Evolutionary conservation across 768 basidiomycete species (phyloP).

Genomic region (Rhodotorula paludigena): DNA sequence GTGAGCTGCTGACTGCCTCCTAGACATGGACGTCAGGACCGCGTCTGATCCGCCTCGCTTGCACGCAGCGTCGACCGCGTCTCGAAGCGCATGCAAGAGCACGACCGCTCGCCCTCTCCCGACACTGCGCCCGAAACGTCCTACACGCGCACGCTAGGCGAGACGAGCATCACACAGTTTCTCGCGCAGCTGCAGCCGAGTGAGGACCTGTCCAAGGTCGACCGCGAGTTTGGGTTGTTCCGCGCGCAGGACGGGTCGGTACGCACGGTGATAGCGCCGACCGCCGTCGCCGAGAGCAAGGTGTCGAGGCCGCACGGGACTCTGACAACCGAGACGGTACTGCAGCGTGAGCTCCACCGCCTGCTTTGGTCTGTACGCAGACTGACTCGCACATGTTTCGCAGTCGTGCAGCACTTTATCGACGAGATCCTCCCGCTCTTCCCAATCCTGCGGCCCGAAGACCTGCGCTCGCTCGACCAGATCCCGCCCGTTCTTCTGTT

Average conservation of each 20-base stretch:
- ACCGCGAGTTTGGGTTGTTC: background rate
- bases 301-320: background rate
- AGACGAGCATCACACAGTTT: background rate
- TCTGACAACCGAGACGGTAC: background rate
- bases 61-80: background rate
- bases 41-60: too few species aligned
- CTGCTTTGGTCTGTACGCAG: background rate
- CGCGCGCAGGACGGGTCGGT: background rate
- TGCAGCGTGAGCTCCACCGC: background rate
- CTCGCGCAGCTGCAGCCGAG: background rate
- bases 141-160: background rate
- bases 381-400: background rate
- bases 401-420: background rate
- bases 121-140: background rate
- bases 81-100: slow-evolving; percentile 3
- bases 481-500: background rate
- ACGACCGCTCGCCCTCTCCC: background rate
- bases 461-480: background rate
- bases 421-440: background rate
- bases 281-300: background rate
- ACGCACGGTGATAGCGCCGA: background rate
- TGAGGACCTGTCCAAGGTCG: background rate
- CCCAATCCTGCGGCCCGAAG: background rate
- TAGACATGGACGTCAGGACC: too few species aligned
- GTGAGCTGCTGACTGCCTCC: too few species aligned